Evolutionary conservation across 2,329 filamentous ascomycete species (phyloP).

Genomic region (Calonectria hongkongensis): DNA sequence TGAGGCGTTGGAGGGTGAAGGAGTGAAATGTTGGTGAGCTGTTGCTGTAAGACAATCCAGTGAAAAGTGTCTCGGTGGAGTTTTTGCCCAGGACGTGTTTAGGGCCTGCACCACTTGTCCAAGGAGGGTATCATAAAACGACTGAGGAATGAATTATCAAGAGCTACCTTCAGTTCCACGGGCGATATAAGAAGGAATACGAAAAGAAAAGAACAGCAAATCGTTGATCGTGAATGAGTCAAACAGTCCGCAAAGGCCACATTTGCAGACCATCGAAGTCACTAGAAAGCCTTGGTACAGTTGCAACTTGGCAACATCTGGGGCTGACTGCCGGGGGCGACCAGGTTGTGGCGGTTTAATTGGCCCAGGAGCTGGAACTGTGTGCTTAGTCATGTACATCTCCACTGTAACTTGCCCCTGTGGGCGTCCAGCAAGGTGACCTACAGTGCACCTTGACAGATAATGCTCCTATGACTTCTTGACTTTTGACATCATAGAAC

Average conservation of each 20-base stretch:
- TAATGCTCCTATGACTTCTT: too few species aligned
- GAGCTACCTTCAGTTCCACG: not conserved
- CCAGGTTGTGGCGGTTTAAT: conserved; percentile 49
- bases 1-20: not conserved
- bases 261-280: conserved; percentile 52
- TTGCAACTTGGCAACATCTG: conserved; percentile 54
- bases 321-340: conserved; percentile 34
- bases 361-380: conserved; percentile 24
- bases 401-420: conserved; percentile 36
- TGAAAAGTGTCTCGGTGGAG: conserved; percentile 30
- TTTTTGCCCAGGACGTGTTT: conserved; percentile 8
- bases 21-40: not conserved
- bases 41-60: conserved; percentile 8
- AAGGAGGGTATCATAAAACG: conserved; percentile 25
- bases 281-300: conserved; percentile 47
- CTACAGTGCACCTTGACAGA: too few species aligned
- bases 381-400: conserved; percentile 46
- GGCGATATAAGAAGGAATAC: conserved; percentile 26
- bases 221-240: conserved; percentile 49
- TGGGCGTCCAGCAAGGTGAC: not conserved
- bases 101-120: conserved; percentile 3
- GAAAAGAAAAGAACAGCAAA: conserved; percentile 36
- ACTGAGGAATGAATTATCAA: conserved; percentile 18
- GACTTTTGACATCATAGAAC: too few species aligned
- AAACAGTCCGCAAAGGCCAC: conserved; percentile 49